Conservation (phyloP, 2,329 filamentous ascomycete species). For the Calonectria henricotiae region DNA sequence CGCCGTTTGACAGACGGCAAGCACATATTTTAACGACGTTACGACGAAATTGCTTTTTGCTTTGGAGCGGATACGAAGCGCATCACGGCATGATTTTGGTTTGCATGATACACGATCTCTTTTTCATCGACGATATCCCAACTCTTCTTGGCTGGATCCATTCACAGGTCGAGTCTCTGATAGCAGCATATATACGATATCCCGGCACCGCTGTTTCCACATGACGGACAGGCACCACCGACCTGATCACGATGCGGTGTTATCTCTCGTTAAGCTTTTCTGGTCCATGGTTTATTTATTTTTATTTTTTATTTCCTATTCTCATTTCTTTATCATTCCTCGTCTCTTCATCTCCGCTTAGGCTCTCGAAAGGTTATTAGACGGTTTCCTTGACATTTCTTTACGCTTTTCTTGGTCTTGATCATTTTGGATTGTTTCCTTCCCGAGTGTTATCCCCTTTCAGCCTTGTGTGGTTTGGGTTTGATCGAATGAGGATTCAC, state of each 20-base stretch:
- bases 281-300: slow-evolving; percentile 20
- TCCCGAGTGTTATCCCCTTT: slow-evolving; percentile 27
- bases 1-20: slow-evolving; percentile 41
- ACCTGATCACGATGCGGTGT: slow-evolving; percentile 27
- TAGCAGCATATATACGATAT: slow-evolving; percentile 43
- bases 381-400: slow-evolving; percentile 33
- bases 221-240: slow-evolving; percentile 29
- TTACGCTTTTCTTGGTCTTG: slow-evolving; percentile 17
- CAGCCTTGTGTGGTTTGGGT: slow-evolving; percentile 29
- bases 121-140: slow-evolving; percentile 45
- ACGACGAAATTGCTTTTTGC: slow-evolving; percentile 46
- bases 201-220: slow-evolving; percentile 24
- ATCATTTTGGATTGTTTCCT: slow-evolving; percentile 34
- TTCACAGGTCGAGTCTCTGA: slow-evolving; percentile 29
- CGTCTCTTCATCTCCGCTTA: slow-evolving; percentile 2
- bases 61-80: slow-evolving; percentile 47
- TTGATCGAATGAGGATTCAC: slow-evolving; percentile 38
- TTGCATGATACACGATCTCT: slow-evolving; percentile 49
- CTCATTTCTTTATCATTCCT: slow-evolving; percentile 19
- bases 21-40: slow-evolving; percentile 48
- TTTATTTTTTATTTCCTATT: slow-evolving; percentile 21
- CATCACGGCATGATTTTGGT: slow-evolving; percentile 43
- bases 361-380: slow-evolving; percentile 36
- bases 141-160: slow-evolving; percentile 36
- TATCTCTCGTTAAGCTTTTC: slow-evolving; percentile 29